Evolutionary conservation across 2,329 filamentous ascomycete genomes (phyloP).

Genomic region (Catunica adiposa): DNA sequence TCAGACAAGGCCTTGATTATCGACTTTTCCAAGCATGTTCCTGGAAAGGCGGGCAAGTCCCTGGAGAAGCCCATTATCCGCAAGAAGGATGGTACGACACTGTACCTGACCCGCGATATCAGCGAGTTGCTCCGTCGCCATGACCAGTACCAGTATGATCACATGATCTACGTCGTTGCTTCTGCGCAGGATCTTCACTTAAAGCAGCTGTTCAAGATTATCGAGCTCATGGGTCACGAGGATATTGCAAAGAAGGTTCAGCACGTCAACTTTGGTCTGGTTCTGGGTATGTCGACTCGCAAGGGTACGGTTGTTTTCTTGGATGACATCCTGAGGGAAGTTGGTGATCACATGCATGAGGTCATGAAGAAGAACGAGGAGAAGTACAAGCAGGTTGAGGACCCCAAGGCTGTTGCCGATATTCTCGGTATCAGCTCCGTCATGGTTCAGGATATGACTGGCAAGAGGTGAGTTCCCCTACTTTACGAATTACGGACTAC

Average conservation of each 20-base stretch:
- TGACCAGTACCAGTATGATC: conserved; percentile 50
- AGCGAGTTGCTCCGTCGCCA: conserved; percentile 53
- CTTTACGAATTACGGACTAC: conserved; percentile 1
- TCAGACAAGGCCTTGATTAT: conserved; percentile 57
- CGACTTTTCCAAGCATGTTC: conserved; percentile 51
- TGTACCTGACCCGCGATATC: conserved; percentile 66
- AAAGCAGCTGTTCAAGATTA: conserved; percentile 59
- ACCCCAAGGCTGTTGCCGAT: conserved; percentile 70
- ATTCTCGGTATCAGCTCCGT: conserved; percentile 83
- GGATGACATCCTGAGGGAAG: conserved; percentile 58
- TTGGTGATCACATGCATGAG: conserved; percentile 91
- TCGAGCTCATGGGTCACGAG: conserved; percentile 52
- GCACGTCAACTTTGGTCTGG: conserved; percentile 62
- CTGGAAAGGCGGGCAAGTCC: conserved; percentile 50
- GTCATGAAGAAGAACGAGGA: conserved; percentile 81
- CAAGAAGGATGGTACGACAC: conserved; percentile 57
- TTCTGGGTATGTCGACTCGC: conserved; percentile 53
- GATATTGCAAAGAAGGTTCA: conserved; percentile 52
- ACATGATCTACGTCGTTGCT: conserved; percentile 67
- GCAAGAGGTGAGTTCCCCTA: conserved; percentile 40
- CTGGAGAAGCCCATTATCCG: conserved; percentile 55
- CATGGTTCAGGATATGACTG: conserved; percentile 96
- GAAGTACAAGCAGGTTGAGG: conserved; percentile 80
- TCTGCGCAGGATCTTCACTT: conserved; percentile 57
- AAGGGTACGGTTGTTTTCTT: conserved; percentile 61